These are phyloP conservation scores for Heteromeles arbutifolia DNA, from an alignment of 306 rosid genomes.

Conservation along the genomic window DNA sequence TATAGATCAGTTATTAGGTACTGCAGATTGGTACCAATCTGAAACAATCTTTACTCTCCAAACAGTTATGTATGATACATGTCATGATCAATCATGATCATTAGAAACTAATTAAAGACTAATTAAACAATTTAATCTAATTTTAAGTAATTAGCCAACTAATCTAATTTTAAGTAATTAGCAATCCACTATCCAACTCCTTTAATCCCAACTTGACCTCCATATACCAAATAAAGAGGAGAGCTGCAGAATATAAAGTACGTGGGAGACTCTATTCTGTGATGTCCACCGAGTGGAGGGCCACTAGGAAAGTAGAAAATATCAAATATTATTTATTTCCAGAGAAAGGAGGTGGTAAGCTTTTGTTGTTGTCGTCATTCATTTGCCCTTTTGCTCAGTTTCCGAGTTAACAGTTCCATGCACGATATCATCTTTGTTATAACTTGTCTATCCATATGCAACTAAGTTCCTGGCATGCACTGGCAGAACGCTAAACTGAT, in stretches of 20 bases:
- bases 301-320: neutral
- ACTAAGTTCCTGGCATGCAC: neutral
- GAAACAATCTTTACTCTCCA: too few species aligned
- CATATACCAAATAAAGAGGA: neutral
- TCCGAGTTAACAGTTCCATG: neutral
- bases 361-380: neutral
- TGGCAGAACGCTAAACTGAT: conserved; percentile 16
- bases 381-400: neutral
- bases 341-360: neutral
- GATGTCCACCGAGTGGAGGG: conserved; percentile 6
- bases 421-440: neutral
- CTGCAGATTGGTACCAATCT: too few species aligned
- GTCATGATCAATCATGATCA: too few species aligned
- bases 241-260: too few species aligned
- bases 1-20: too few species aligned
- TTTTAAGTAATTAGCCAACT: too few species aligned
- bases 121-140: too few species aligned
- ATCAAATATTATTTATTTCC: neutral
- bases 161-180: too few species aligned
- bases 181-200: neutral
- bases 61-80: too few species aligned
- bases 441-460: neutral
- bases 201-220: neutral
- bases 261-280: too few species aligned
- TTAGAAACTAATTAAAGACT: too few species aligned